Evolutionary conservation across 1,139 yeast genomes (phyloP).

Genomic region (Sugiyamaella neomexicana): DNA sequence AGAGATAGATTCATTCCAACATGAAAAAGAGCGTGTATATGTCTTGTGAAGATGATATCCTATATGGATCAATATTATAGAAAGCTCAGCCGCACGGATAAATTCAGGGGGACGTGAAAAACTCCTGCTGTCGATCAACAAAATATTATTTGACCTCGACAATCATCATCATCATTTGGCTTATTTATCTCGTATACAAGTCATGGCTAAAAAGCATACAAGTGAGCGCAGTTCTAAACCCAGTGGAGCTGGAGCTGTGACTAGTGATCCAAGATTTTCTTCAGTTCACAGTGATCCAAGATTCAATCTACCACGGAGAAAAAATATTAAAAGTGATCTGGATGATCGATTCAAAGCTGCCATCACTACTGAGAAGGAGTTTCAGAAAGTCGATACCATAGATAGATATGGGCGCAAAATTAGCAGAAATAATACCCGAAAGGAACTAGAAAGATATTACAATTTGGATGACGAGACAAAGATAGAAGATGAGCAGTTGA

Average conservation of each 20-base stretch:
- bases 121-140: not conserved
- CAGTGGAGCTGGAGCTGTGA: conserved; percentile 41
- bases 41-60: not conserved
- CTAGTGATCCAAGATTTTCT: conserved; percentile 72
- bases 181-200: too few relatives aligned
- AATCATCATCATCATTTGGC: not conserved
- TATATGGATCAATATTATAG: not conserved
- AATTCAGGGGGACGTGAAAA: conserved; percentile 8
- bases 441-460: conserved; percentile 66
- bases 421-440: conserved; percentile 44
- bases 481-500: conserved; percentile 27
- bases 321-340: conserved; percentile 70
- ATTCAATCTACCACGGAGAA: conserved; percentile 70
- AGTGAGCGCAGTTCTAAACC: not conserved
- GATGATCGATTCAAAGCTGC: conserved; percentile 80
- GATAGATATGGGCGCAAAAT: conserved; percentile 87
- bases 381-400: conserved; percentile 61
- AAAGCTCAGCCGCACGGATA: not conserved
- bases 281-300: conserved; percentile 86
- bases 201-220: conserved; percentile 8
- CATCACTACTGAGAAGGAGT: conserved; percentile 56
- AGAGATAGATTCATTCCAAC: conserved; percentile 71
- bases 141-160: conserved; percentile 1
- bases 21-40: not conserved
- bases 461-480: conserved; percentile 48